phyloP scores from a whole-genome alignment of 176 grass and related monocot genomes.

The Chloris gayana region DNA sequence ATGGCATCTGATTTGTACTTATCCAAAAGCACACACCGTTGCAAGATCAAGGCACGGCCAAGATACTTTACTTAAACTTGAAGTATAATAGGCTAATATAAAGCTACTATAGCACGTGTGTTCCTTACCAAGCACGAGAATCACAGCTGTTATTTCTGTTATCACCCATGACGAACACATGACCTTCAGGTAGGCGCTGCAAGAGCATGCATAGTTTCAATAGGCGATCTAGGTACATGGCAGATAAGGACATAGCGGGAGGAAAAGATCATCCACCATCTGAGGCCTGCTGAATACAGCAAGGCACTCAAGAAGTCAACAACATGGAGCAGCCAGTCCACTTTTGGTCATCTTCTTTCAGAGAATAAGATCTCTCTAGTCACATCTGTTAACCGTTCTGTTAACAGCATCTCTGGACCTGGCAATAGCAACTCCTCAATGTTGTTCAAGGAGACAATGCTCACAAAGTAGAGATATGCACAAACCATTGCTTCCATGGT shows the following conservation, averaged over 20 bases:
- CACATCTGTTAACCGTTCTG: slow-evolving; percentile 37
- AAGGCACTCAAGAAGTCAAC: slow-evolving; percentile 61
- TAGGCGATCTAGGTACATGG: background rate
- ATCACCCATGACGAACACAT: slow-evolving; percentile 61
- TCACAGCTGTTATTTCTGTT: slow-evolving; percentile 59
- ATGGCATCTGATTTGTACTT: too few species aligned
- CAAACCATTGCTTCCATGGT: slow-evolving; percentile 62
- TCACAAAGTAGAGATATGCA: slow-evolving; percentile 38
- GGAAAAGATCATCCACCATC: slow-evolving; percentile 60
- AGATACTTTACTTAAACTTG: slow-evolving; percentile 4
- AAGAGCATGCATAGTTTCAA: slow-evolving; percentile 32
- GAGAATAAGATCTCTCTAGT: slow-evolving; percentile 31
- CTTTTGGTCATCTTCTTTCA: slow-evolving; percentile 44
- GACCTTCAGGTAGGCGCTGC: slow-evolving; percentile 57
- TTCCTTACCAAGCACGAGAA: slow-evolving; percentile 59
- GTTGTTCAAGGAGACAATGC: slow-evolving; percentile 69
- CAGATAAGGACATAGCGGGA: slow-evolving; percentile 7
- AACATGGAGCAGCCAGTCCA: slow-evolving; percentile 69
- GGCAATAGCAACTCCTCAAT: slow-evolving; percentile 69
- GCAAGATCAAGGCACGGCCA: background rate
- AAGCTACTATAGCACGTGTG: background rate
- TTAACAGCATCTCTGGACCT: slow-evolving; percentile 58
- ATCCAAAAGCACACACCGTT: background rate
- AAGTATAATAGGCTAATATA: background rate
- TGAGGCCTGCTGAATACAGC: slow-evolving; percentile 42